Evolutionary conservation across 176 grass and related monocot species (phyloP).

Genomic region (Eremochloa ophiuroides): DNA sequence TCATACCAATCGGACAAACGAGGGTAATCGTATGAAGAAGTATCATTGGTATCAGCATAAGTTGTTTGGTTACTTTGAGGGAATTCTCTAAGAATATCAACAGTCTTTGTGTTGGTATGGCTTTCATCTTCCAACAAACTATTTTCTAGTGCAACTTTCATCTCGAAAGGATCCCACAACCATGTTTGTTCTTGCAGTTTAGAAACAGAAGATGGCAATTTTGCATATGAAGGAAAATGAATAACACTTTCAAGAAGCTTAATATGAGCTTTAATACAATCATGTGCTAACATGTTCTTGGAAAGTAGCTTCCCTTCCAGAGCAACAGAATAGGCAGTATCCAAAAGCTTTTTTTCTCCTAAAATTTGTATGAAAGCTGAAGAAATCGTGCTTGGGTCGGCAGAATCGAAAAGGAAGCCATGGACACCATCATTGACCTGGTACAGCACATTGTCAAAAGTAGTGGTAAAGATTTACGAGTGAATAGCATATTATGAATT

Average conservation of each 20-base stretch:
- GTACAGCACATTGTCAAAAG: conserved; percentile 28
- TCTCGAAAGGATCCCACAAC: conserved; percentile 77
- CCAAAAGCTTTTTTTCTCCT: conserved; percentile 54
- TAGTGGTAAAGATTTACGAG: background rate
- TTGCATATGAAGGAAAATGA: conserved; percentile 77
- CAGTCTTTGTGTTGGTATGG: conserved; percentile 24
- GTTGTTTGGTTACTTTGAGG: conserved; percentile 36
- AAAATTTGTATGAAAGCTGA: conserved; percentile 64
- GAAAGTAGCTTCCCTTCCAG: conserved; percentile 59
- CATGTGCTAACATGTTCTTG: conserved; percentile 84
- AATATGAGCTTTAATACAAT: conserved; percentile 70
- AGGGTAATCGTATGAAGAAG: conserved; percentile 57
- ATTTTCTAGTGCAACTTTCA: conserved; percentile 41
- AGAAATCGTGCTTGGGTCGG: conserved; percentile 41
- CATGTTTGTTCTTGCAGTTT: conserved; percentile 70
- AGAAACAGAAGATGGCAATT: conserved; percentile 57
- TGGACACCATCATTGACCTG: conserved; percentile 74
- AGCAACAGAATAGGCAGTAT: conserved; percentile 58
- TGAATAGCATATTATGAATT: conserved; percentile 17
- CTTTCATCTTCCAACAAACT: conserved; percentile 20
- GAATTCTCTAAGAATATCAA: conserved; percentile 54
- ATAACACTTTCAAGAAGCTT: conserved; percentile 82
- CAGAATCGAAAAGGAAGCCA: conserved; percentile 73
- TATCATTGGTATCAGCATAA: conserved; percentile 43
- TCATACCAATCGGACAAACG: conserved; percentile 72